Evolutionary conservation across 192 early-diverging fungal genomes (phyloP).

Genomic region (Umbelopsis ramanniana): DNA sequence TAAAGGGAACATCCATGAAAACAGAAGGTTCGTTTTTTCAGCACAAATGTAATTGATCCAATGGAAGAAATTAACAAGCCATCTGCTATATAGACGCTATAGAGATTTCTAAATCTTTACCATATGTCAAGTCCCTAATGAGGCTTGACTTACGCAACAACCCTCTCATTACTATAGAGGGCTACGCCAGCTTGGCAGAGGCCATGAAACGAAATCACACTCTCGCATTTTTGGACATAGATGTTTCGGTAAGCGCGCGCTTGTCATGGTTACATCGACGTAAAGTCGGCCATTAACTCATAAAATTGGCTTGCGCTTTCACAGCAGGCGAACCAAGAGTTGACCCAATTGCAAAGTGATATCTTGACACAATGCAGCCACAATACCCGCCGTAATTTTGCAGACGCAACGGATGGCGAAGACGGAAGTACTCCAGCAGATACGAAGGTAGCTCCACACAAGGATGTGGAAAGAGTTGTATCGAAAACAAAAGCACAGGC

Average conservation of each 20-base stretch:
- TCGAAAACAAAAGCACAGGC: slow-evolving; percentile 28
- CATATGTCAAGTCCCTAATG: slow-evolving; percentile 1
- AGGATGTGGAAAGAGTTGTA: neutral
- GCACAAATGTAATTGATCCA: neutral
- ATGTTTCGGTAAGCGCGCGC: neutral
- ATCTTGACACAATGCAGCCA: slow-evolving; percentile 8
- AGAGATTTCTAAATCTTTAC: neutral
- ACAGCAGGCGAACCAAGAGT: slow-evolving; percentile 17
- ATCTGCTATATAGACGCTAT: neutral
- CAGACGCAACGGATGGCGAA: neutral
- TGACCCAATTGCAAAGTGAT: slow-evolving; percentile 19
- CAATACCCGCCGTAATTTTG: slow-evolving; percentile 8
- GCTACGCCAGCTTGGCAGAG: neutral
- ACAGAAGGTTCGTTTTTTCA: neutral
- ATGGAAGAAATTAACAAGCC: neutral
- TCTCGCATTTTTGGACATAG: slow-evolving; percentile 20
- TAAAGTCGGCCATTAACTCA: neutral
- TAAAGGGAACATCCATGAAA: slow-evolving; percentile 13
- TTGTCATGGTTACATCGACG: too few species aligned
- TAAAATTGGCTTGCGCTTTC: neutral
- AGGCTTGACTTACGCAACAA: slow-evolving; percentile 11
- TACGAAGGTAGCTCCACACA: neutral
- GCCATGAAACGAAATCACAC: slow-evolving; percentile 10
- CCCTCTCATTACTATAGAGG: neutral
- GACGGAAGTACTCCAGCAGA: neutral